Evolutionary conservation across 148 eudicot genomes (phyloP).

Genomic region (Camellia japonica): DNA sequence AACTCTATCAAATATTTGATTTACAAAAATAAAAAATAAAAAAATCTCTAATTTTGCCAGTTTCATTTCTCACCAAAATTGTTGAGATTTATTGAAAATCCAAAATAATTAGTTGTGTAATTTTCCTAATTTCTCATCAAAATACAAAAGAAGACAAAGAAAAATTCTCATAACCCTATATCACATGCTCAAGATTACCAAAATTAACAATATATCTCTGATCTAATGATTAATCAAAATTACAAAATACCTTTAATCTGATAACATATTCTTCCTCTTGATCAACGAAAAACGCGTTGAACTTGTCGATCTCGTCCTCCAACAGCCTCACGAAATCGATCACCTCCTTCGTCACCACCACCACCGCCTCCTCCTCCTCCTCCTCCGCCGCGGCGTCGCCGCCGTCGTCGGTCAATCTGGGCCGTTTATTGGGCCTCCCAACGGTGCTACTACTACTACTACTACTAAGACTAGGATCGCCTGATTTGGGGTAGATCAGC

Average conservation of each 20-base stretch:
- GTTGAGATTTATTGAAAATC: too few species aligned
- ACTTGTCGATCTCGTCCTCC: constrained; percentile 64
- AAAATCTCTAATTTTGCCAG: too few species aligned
- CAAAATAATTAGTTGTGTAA: too few species aligned
- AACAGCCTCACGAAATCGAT: constrained; percentile 47
- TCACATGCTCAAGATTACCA: too few species aligned
- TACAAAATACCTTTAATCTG: constrained; percentile 46
- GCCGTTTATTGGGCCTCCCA: not conserved
- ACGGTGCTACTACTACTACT: not conserved
- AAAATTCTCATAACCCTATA: too few species aligned
- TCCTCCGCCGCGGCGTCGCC: not conserved
- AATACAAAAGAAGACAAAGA: too few species aligned
- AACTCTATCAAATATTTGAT: too few species aligned
- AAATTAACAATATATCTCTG: too few species aligned
- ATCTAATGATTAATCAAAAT: not conserved
- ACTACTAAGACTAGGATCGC: not conserved
- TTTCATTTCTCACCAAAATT: too few species aligned
- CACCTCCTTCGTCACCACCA: constrained; percentile 38
- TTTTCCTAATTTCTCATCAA: too few species aligned
- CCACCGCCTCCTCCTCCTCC: not conserved
- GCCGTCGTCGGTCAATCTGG: not conserved
- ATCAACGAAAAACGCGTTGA: constrained; percentile 60
- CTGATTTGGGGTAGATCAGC: constrained; percentile 31
- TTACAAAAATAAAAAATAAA: too few species aligned
- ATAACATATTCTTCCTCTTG: constrained; percentile 70